These are phyloP conservation scores for Bipolaris gigantea DNA, from an alignment of 2,329 filamentous ascomycete genomes.

Conservation along the genomic window DNA sequence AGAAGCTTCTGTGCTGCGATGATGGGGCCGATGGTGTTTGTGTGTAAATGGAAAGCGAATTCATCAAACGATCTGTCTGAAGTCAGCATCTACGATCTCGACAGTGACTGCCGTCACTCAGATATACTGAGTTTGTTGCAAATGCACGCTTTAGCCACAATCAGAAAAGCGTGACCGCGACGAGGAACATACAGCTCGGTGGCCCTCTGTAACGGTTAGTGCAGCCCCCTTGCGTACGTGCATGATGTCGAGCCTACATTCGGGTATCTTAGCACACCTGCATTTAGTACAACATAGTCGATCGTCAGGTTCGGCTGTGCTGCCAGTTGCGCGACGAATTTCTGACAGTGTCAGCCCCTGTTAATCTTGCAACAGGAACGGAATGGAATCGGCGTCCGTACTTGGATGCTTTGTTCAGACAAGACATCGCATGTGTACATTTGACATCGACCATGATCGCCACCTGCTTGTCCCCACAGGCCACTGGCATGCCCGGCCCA, in stretches of 20 bases:
- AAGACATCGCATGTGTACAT: conserved; percentile 58
- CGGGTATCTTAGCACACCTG: conserved; percentile 59
- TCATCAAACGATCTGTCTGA: conserved; percentile 53
- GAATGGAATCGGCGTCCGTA: conserved; percentile 21
- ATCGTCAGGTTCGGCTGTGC: conserved; percentile 50
- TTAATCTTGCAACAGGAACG: not conserved
- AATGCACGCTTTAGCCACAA: conserved; percentile 29
- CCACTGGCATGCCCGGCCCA: conserved; percentile 45
- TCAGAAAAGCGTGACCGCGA: conserved; percentile 21
- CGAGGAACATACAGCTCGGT: conserved; percentile 51
- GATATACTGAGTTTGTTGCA: conserved; percentile 10
- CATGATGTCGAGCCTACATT: conserved; percentile 49
- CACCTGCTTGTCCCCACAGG: conserved; percentile 48
- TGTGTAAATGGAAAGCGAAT: conserved; percentile 59
- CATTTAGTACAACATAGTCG: conserved; percentile 60
- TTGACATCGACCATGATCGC: conserved; percentile 51
- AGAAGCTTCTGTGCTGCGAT: conserved; percentile 58
- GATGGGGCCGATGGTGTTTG: conserved; percentile 63
- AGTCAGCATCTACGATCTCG: conserved; percentile 7
- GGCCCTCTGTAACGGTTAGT: conserved; percentile 50
- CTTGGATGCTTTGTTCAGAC: conserved; percentile 54
- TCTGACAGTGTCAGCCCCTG: conserved; percentile 29
- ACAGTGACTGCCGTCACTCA: not conserved
- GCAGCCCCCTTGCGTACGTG: conserved; percentile 17
- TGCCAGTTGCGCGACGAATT: conserved; percentile 48